Base-by-base conservation (phyloP, 2,329 filamentous ascomycete species). In the Alternaria infectoria region DNA sequence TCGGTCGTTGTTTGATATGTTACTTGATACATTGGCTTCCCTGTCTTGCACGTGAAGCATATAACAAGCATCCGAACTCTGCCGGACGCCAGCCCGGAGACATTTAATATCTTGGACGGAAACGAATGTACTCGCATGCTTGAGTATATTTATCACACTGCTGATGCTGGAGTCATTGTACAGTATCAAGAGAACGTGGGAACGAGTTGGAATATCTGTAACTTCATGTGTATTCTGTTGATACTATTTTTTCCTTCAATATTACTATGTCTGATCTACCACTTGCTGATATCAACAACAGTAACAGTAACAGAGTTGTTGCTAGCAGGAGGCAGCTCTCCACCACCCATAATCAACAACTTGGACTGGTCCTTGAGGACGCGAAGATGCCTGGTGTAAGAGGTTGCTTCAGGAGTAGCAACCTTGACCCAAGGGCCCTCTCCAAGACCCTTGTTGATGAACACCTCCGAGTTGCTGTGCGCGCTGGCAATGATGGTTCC, bases 401-500 rank as follows among this genome's bases (percentile, higher is more conserved):
- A 78, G n/a, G 69, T 73, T 6, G 69, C 71, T 64, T 83, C 81
- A 0, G 77, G 77, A 1, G 82, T 83, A 1, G 69, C 64, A 5
- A 85, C 74, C 70, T 81, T 83, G 32, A 75, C 80, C 85, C 85
- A 87, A 6, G 64, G 59, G 5, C 81, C 81, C 26, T 80, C 74
- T 7, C 83, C 84, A 17, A 85, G 74, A 10, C 76, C 76, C 60
- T 79, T 78, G 69, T 86, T 86, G 43, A 86, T 71, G 68, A 83
- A 87, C 8, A 86, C 73, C 28, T 83, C 77, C 7, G 75, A 68
- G 17, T 77, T 67, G 6, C 76, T 81, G 10, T 81, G 80, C 13
- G 76, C 80, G 32, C 75, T 81, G 10, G 84, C 84, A 11, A 86
- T 82, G 54, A 87, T 81, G 1, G 84, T 87, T 1, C 85, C 86